Percentiles rank a stretch among this genome's conserved stretches.
These are phyloP conservation scores for Babesia ovis DNA, from an alignment of 169 alveolate genomes.

Conservation along the genomic window DNA sequence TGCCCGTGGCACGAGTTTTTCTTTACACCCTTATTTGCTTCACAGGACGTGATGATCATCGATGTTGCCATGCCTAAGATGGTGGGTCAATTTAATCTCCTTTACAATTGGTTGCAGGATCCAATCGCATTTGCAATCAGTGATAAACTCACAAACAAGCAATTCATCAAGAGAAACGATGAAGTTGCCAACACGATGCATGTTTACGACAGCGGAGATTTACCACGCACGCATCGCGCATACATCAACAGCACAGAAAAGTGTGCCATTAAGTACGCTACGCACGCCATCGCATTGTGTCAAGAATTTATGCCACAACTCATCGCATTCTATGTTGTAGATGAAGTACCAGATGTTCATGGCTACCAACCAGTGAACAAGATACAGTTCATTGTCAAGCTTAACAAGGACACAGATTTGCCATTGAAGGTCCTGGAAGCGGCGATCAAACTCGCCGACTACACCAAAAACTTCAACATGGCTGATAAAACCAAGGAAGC, in stretches of 20 bases:
- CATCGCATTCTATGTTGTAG: slow-evolving; percentile 31
- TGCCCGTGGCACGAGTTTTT: slow-evolving; percentile 60
- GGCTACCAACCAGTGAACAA: slow-evolving; percentile 1
- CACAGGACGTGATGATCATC: slow-evolving; percentile 24
- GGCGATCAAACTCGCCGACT: slow-evolving; percentile 43
- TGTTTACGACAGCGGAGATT: slow-evolving; percentile 28
- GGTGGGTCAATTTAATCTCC: slow-evolving; percentile 7
- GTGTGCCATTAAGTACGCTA: slow-evolving; percentile 45
- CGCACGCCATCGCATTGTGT: slow-evolving; percentile 19
- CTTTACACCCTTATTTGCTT: neutral
- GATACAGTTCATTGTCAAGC: neutral
- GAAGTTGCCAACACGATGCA: slow-evolving; percentile 37
- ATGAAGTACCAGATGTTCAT: slow-evolving; percentile 15
- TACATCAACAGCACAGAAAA: slow-evolving; percentile 54
- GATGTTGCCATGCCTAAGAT: slow-evolving; percentile 36
- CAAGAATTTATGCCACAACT: slow-evolving; percentile 37
- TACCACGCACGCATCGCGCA: slow-evolving; percentile 43
- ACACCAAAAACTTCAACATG: slow-evolving; percentile 49
- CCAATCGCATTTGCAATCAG: slow-evolving; percentile 38
- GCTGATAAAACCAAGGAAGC: slow-evolving; percentile 36
- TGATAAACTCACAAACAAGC: slow-evolving; percentile 34
- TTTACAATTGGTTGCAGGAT: slow-evolving; percentile 5
- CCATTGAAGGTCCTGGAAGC: slow-evolving; percentile 11
- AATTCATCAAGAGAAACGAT: slow-evolving; percentile 13
- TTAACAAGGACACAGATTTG: slow-evolving; percentile 3